Percentiles rank a stretch among this genome's conserved stretches.
Conservation (phyloP, 192 early-diverging fungal genomes). For the Neocallimastix lanati region DNA sequence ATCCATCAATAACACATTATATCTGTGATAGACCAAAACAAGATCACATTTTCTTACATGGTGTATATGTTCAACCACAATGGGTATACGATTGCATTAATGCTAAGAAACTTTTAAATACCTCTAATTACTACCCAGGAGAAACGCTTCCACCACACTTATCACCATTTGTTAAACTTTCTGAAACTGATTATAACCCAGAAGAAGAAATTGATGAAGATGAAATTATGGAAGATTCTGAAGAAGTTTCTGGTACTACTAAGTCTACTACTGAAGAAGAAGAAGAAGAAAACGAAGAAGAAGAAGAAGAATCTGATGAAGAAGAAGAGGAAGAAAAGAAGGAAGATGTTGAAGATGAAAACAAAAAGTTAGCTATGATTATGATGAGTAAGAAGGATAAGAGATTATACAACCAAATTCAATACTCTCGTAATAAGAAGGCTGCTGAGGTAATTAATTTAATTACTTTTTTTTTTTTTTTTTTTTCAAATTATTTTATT, state of each 20-base stretch:
- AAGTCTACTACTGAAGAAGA: conserved; percentile 28
- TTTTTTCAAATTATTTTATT: too few relatives aligned
- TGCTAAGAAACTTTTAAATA: conserved; percentile 48
- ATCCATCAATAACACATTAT: conserved; percentile 67
- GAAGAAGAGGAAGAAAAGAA: conserved; percentile 7
- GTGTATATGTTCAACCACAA: conserved; percentile 83
- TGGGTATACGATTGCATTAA: conserved; percentile 94
- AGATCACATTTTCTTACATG: conserved; percentile 29
- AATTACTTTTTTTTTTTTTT: too few relatives aligned
- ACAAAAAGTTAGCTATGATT: conserved; percentile 51
- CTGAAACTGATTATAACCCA: conserved; percentile 78
- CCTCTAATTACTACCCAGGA: conserved; percentile 52
- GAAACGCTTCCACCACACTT: conserved; percentile 75
- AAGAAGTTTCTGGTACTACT: conserved; percentile 15
- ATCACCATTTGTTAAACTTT: conserved; percentile 75
- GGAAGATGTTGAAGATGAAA: conserved; percentile 35
- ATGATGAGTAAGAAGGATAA: conserved; percentile 77
- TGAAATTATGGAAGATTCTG: conserved; percentile 9
- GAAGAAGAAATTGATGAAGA: conserved; percentile 14
- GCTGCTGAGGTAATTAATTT: conserved; percentile 26
- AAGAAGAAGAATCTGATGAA: conserved; percentile 25
- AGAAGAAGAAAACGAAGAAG: conserved; percentile 37
- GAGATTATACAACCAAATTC: conserved; percentile 59
- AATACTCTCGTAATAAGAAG: conserved; percentile 52
- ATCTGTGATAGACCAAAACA: conserved; percentile 65